phyloP scores from a whole-genome alignment of 192 early-diverging fungal genomes.

The Chytriomyces sp. region DNA sequence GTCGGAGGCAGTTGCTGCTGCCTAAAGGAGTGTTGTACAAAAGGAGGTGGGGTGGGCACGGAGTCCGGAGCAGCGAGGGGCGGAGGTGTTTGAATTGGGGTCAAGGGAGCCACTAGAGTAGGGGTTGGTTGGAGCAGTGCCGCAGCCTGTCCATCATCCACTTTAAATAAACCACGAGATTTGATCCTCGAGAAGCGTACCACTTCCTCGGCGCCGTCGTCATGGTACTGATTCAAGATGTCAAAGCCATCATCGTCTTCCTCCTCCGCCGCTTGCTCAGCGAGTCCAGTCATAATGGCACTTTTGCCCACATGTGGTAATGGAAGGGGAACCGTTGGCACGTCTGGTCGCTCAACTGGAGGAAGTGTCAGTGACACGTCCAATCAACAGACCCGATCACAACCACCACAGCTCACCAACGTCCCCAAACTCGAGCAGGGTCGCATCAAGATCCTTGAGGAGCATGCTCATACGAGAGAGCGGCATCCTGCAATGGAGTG shows the following conservation, averaged over 20 bases:
- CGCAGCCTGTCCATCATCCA: neutral
- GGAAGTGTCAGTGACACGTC: neutral
- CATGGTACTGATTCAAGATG: neutral
- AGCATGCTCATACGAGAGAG: neutral
- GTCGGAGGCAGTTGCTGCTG: too few relatives aligned
- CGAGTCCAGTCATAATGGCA: neutral
- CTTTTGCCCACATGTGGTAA: neutral
- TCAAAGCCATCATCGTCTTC: neutral
- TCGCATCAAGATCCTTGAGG: neutral
- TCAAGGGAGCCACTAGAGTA: neutral
- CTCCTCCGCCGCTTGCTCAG: neutral
- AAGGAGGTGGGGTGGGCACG: neutral
- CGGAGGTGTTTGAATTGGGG: neutral
- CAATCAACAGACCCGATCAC: neutral
- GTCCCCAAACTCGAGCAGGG: neutral
- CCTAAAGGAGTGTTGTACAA: too few relatives aligned
- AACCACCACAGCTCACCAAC: too few relatives aligned
- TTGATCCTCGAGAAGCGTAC: neutral
- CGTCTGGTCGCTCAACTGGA: neutral
- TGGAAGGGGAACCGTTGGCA: neutral
- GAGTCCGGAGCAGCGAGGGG: neutral
- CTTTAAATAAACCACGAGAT: neutral
- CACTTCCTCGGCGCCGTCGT: neutral
- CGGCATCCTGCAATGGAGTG: neutral
- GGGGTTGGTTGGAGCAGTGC: neutral